These are phyloP conservation scores for Crepidotus variabilis DNA, from an alignment of 768 basidiomycete genomes.

Conservation along the genomic window DNA sequence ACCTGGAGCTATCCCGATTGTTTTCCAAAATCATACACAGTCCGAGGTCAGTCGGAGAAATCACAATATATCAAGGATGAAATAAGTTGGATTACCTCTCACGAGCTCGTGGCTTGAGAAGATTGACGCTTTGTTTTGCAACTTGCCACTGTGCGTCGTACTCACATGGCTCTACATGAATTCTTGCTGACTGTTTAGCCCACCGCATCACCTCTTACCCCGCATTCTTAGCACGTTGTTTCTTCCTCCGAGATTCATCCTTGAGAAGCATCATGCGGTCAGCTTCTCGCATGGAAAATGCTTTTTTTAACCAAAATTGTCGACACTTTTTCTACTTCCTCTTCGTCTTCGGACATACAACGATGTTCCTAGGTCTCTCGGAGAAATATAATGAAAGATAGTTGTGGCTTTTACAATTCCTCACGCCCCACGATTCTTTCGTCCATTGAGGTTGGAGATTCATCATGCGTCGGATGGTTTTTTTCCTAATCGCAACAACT, in stretches of 20 bases:
- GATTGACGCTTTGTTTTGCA: no score
- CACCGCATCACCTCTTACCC: not conserved
- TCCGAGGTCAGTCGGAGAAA: no score
- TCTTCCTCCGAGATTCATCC: not conserved
- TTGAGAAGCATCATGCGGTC: not conserved
- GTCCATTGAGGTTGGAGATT: not conserved
- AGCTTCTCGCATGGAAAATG: not conserved
- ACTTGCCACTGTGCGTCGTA: no score
- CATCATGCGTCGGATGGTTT: slow-evolving; percentile 15
- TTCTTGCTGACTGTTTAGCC: no score
- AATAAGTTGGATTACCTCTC: no score
- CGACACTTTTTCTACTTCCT: not conserved
- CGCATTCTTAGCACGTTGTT: not conserved
- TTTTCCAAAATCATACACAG: no score
- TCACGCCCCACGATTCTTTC: not conserved
- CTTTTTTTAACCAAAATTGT: not conserved
- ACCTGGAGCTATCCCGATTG: no score
- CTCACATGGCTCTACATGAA: no score
- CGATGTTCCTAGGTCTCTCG: not conserved
- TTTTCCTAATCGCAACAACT: slow-evolving; percentile 6
- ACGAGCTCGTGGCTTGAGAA: no score
- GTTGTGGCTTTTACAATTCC: not conserved
- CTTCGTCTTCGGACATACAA: not conserved
- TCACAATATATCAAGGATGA: no score
- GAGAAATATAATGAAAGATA: not conserved